These are phyloP conservation scores for Lecanicillium sp. DNA, from an alignment of 2,329 filamentous ascomycete genomes.

Conservation along the genomic window DNA sequence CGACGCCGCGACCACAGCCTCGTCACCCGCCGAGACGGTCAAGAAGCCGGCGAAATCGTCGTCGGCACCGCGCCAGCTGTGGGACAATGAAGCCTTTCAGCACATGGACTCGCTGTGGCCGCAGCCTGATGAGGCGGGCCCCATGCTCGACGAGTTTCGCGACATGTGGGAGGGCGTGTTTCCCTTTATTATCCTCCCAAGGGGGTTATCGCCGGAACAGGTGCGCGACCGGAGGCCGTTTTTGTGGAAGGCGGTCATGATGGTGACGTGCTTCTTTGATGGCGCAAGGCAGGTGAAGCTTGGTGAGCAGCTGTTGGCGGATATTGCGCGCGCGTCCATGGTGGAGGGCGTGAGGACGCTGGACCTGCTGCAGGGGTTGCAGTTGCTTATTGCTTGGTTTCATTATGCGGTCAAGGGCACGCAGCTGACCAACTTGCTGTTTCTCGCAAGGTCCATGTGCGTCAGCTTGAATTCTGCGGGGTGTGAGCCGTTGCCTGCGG, in stretches of 20 bases:
- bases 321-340: constrained; percentile 31
- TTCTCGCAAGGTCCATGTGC: constrained; percentile 38
- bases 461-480: constrained; percentile 28
- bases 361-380: constrained; percentile 39
- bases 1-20: constrained; percentile 12
- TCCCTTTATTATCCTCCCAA: constrained; percentile 37
- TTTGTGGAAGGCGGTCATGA: constrained; percentile 43
- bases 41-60: too few relatives aligned
- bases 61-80: constrained; percentile 10
- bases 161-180: constrained; percentile 27
- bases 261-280: constrained; percentile 33
- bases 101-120: constrained; percentile 32
- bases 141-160: constrained; percentile 29
- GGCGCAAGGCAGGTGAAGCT: constrained; percentile 34
- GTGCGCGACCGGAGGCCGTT: constrained; percentile 32
- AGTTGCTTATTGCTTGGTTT: constrained; percentile 39
- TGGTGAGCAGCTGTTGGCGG: constrained; percentile 35
- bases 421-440: constrained; percentile 41
- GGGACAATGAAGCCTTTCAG: constrained; percentile 13
- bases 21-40: constrained; percentile 14
- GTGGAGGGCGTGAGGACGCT: constrained; percentile 34
- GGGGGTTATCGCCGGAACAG: constrained; percentile 24
- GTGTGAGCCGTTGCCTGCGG: constrained; percentile 19
- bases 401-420: constrained; percentile 41
- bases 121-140: constrained; percentile 29